Evolutionary conservation across 2,329 filamentous ascomycete genomes (phyloP).

Genomic region (Beauveria sp.): DNA sequence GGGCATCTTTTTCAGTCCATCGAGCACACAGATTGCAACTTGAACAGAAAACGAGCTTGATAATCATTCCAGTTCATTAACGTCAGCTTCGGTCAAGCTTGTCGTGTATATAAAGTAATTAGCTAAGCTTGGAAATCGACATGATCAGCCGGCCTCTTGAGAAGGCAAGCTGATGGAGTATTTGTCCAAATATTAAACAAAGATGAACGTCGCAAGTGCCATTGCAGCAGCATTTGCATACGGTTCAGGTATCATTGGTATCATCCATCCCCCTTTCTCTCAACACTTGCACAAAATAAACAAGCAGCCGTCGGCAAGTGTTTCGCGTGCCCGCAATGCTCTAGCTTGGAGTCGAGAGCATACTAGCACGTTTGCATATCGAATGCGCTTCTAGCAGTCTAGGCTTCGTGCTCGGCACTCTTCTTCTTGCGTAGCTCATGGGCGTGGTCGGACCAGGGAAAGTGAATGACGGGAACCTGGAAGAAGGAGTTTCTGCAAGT

Average conservation of each 20-base stretch:
- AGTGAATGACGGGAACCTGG: conserved; percentile 84
- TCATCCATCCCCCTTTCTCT: background rate
- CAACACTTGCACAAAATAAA: background rate
- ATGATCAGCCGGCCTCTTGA: background rate
- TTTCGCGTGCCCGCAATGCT: background rate
- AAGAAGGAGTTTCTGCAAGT: conserved; percentile 74
- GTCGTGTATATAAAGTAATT: background rate
- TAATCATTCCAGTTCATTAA: no score
- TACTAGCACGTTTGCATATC: background rate
- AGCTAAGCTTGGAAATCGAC: background rate
- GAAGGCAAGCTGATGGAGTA: background rate
- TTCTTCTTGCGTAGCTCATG: conserved; percentile 48
- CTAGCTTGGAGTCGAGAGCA: background rate
- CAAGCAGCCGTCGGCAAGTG: background rate
- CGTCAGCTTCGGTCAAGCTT: background rate
- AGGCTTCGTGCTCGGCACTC: conserved; percentile 30
- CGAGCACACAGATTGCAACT: no score
- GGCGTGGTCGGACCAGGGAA: conserved; percentile 85
- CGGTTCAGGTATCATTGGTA: conserved; percentile 34
- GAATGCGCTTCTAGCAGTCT: background rate
- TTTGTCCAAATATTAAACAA: background rate
- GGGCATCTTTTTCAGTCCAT: no score
- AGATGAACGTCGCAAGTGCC: background rate
- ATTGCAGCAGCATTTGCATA: background rate
- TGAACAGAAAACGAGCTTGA: no score